Base-by-base conservation (phyloP, 2,329 filamentous ascomycete genomes). In the Aaosphaeria pasadenensis region DNA sequence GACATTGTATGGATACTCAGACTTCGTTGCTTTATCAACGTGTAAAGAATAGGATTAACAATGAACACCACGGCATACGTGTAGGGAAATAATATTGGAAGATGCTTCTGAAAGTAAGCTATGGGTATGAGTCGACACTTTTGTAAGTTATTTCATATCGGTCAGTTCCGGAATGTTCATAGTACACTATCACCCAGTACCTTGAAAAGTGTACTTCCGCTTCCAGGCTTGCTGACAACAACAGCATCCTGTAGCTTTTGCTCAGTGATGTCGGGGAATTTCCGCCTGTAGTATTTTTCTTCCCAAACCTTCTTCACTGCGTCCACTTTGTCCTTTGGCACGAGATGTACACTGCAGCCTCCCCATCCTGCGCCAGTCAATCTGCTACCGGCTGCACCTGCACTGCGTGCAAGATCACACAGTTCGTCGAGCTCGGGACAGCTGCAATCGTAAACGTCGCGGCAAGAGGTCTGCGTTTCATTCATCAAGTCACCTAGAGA, bases 331-430 rank as follows among this genome's bases (percentile, higher is more conserved):
- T 90, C 82, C 49, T 84, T 88, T 0, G 92, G 88, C 45, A 97
- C 87, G 48, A 99, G 80, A 74, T 99, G 94, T 49, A 99, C 92
- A 51, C 84, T 94, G 74, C 94, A 97, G 2, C 94, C 94, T 52
- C 94, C 94, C 94, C 94, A 99, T 3, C 94, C 94, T 1, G 94
- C 94, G 36, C 94, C 94, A 0, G 92, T 97, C 58, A 96, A 74
- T 29, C 92, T 79, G 58, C 88, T 91, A 30, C 92, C 94, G 66
- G 90, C 91, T 13, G 88, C 84, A 2, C 94, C 94, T 1, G 88
- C 88, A 11, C 76, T 78, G 30, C 85, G 79, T 0, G 91, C 91
- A 56, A 97, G 86, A 36, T 78, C 70, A 70, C 92, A 97, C 35
- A 99, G 81, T 52, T 89, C 80, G 68, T 99, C 92, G n/a, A 97